Conservation (phyloP, 2,329 filamentous ascomycete species). For the Penicillium sp. region DNA sequence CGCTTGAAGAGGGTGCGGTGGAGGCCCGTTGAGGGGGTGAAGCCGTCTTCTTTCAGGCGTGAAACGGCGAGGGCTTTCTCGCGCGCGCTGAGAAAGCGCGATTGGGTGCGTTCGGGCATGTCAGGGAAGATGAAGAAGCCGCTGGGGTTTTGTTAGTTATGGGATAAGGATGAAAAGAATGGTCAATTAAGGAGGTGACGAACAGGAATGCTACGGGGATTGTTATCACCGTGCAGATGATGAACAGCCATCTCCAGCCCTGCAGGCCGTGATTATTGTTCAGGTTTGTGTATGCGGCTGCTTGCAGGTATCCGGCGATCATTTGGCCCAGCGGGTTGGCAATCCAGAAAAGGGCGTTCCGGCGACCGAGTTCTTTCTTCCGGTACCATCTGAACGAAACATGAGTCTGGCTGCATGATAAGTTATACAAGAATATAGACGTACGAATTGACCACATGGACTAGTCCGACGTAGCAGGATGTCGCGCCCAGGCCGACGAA, state of each 20-base stretch:
- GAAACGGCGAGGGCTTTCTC: not conserved
- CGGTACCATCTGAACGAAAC: conserved; percentile 13
- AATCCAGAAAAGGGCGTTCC: conserved; percentile 39
- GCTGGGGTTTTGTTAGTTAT: not conserved
- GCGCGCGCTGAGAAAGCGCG: not conserved
- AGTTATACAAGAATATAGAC: not conserved
- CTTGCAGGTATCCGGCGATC: conserved; percentile 41
- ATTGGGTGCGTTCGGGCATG: not conserved
- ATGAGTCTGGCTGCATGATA: not conserved
- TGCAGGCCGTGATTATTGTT: conserved; percentile 27
- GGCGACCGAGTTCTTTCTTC: conserved; percentile 35
- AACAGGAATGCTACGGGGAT: conserved; percentile 1
- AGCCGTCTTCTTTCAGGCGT: not conserved
- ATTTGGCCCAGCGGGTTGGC: conserved; percentile 38
- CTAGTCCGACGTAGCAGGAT: conserved; percentile 9
- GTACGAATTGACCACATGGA: not conserved
- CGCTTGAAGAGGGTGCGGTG: not conserved
- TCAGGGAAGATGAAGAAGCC: not conserved
- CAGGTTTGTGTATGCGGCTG: conserved; percentile 37
- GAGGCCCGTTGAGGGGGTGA: not conserved
- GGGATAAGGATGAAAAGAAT: not conserved
- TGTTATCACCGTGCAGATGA: conserved; percentile 6
- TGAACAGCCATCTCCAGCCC: conserved; percentile 27
- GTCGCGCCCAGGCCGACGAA: conserved; percentile 20
- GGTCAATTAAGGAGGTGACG: not conserved